These are phyloP conservation scores for Fragaria ananassa DNA, from an alignment of 306 rosid genomes.

Conservation along the genomic window DNA sequence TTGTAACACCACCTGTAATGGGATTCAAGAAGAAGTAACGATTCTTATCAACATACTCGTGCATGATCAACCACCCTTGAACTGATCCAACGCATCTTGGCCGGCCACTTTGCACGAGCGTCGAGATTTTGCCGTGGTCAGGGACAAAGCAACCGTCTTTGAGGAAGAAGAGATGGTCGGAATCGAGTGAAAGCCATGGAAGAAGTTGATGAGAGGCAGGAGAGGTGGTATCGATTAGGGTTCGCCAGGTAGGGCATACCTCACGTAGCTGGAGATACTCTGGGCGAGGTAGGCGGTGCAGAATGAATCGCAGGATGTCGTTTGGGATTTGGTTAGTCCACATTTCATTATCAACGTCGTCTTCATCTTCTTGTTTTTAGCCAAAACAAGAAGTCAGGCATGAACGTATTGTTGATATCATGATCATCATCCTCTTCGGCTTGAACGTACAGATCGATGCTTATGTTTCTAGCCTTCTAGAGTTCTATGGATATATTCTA, in stretches of 20 bases:
- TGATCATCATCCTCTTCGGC: not conserved
- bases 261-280: not conserved
- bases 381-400: not conserved
- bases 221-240: not conserved
- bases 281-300: not conserved
- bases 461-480: not conserved
- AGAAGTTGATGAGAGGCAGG: not conserved
- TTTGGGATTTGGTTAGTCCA: not conserved
- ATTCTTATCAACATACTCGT: not conserved
- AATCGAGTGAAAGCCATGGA: slow-evolving; percentile 5
- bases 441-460: not conserved
- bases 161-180: not conserved
- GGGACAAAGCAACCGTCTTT: not conserved
- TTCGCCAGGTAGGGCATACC: not conserved
- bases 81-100: not conserved
- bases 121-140: not conserved
- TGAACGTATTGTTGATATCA: not conserved
- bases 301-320: not conserved
- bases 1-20: not conserved
- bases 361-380: not conserved
- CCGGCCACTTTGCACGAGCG: not conserved
- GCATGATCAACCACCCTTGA: slow-evolving; percentile 8
- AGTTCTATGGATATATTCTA: not conserved
- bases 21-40: slow-evolving; percentile 2
- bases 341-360: not conserved